Evolutionary conservation across 805 yeast genomes (phyloP), one percentile per base, ranked within the genome.

Genomic region (Zygoascus biomembranicola): DNA sequence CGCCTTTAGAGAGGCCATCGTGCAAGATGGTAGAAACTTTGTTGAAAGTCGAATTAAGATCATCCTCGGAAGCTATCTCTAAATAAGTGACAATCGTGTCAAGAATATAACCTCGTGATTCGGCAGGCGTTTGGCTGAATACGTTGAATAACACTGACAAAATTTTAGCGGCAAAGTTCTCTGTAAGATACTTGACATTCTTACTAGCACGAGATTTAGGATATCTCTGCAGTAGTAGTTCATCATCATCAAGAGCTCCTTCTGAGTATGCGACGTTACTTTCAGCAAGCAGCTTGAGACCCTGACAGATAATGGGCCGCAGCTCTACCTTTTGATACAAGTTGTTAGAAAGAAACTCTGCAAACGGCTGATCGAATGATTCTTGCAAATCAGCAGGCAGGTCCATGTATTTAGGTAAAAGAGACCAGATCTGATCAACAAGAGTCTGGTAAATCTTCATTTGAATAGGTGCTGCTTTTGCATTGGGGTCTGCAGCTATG

Each of bases 81-180:
- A 94, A 73, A 67, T 84, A 90, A 0, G 83, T 78, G 61, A 89
- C 90, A 62, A 92, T 87, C 9, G 97, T 83, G 57, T 92, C 97
- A 55, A 90, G 76, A 50, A 94, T 81, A 67, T 77, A 89, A 11
- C 88, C 87, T 68, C 98, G 81, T 14, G 89, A 78, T 52, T 87
- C 94, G 41, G 94, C 85, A 46, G 80, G 71, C 10, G 97, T 90
- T 60, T 90, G 90, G n/a, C 92, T 81, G 69, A 87, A 94, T 16
- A 94, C 95, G 63, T 94, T 94, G 75, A 92, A 88, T 50, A 94
- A 73, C 19, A 90, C 97, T 11, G 96, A 85, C 50, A 94, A 74
- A 49, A 94, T 66, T 59, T 94, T 90, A 4, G 87, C 70, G 5
- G 96, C 81, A 58, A 66, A 67, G 26, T 59, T 55, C 0, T 79